Base-by-base conservation (phyloP, 495 filamentous ascomycete genomes). In the Immersiella caudata region DNA sequence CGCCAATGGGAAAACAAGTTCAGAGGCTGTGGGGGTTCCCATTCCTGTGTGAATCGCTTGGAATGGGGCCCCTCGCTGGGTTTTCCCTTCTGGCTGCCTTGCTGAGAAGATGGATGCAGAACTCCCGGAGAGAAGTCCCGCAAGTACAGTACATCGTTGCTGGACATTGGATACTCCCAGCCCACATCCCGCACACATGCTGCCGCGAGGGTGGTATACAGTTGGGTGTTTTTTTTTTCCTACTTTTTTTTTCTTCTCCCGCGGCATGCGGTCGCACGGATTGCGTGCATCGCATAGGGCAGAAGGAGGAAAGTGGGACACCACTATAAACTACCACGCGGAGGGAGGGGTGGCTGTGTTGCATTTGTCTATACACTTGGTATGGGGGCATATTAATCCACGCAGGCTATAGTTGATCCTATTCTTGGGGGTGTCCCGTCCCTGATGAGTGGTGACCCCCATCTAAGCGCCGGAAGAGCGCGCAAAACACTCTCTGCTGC, bases 261-360 rank as follows among this genome's bases (percentile, higher is more conserved):
- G 56, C 56, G 56, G 56, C 56, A 33, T 20, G 56, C 24, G 56
- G 24, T 27, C 26, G 24, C 6, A 59, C n/a, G 56, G 21, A 59
- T 59, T 22, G 18, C 56, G 26, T 59, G 26, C 56, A 59, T 27
- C 27, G 18, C 7, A 26, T 59, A 59, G 56, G 56, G 56, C 56
- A 33, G 56, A 27, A n/a, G 25, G 56, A 33, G 8, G 29, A 3
- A 8, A 33, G 29, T 33, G 29, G 29, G 29, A 33, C 29, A 33
- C 29, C 11, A 46, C 11, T 6, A 36, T 36, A 46, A 46, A 46
- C 40, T 12, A 46, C 40, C 40, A 46, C 40, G 40, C 40, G 40
- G 40, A 46, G 40, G 29, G 29, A 33, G 29, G 29, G 29, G 29
- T 33, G 29, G 40, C 40, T 46, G 40, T 46, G 40, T 46, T 46